Conservation (phyloP, 2,329 filamentous ascomycete species). For the Whalleya microplaca region DNA sequence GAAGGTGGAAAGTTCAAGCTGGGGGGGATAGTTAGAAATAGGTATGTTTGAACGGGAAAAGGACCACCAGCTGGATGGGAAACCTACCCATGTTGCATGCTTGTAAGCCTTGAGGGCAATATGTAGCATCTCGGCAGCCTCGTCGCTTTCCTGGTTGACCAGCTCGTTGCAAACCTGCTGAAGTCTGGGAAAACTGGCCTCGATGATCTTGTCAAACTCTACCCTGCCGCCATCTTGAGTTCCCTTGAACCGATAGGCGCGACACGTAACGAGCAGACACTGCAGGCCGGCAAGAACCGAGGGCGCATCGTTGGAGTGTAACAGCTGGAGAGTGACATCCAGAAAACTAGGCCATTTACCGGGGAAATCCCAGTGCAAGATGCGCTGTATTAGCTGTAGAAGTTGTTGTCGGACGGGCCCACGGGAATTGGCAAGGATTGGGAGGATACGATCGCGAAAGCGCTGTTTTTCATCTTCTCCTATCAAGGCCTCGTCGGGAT, state of each 20-base stretch:
- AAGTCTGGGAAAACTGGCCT: conserved; percentile 85
- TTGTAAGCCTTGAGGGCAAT: conserved; percentile 97
- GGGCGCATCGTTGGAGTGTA: conserved; percentile 82
- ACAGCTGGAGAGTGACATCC: conserved; percentile 85
- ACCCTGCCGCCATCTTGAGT: conserved; percentile 74
- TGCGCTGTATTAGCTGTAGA: conserved; percentile 91
- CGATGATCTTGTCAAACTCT: conserved; percentile 94
- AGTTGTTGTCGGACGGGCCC: conserved; percentile 88
- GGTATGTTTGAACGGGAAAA: not conserved
- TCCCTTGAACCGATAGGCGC: conserved; percentile 91
- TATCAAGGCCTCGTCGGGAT: conserved; percentile 73
- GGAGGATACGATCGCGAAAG: conserved; percentile 86
- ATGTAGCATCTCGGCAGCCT: conserved; percentile 96
- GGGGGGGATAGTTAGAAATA: conserved; percentile 33
- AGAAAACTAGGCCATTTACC: conserved; percentile 93
- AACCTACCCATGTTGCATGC: conserved; percentile 89
- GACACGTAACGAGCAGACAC: conserved; percentile 91
- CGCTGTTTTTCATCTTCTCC: conserved; percentile 86
- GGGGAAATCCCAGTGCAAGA: conserved; percentile 94
- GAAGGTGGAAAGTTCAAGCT: conserved; percentile 84
- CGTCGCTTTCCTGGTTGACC: conserved; percentile 87
- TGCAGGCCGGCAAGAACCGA: conserved; percentile 93
- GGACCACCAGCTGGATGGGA: conserved; percentile 2
- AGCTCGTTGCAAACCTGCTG: conserved; percentile 85
- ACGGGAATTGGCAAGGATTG: conserved; percentile 80